Conservation (phyloP, 257 asterid genomes). For the Perilla frutescens region DNA sequence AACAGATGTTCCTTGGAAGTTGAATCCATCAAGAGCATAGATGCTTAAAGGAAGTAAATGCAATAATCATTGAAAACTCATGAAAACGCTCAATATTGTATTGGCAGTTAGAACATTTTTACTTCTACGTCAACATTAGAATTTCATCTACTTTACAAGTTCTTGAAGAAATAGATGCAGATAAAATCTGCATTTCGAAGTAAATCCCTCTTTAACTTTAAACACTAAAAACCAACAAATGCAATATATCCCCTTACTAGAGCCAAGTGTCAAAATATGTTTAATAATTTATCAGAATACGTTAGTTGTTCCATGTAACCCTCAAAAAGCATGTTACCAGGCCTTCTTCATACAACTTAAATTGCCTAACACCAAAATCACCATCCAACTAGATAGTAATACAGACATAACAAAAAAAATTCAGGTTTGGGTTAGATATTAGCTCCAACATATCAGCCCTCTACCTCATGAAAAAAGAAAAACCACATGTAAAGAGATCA, state of each 20-base stretch:
- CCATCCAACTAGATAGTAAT: constrained; percentile 8
- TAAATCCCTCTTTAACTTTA: background rate
- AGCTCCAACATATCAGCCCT: background rate
- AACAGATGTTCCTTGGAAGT: no score
- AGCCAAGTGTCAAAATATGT: background rate
- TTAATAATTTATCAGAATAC: background rate
- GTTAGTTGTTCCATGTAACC: background rate
- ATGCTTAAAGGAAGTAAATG: no score
- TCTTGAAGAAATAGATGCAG: no score
- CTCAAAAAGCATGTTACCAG: background rate
- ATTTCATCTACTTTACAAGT: no score
- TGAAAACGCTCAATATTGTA: no score
- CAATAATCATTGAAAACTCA: no score
- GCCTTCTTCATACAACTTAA: background rate
- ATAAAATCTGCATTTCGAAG: no score
- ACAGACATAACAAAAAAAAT: background rate
- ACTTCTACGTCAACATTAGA: no score
- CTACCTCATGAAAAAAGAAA: background rate
- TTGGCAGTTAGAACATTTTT: no score
- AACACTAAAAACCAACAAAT: constrained; percentile 9
- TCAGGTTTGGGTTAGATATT: no score
- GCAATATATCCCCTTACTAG: background rate
- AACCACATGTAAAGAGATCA: background rate
- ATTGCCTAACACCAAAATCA: background rate
- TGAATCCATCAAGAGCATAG: no score